phyloP scores from a whole-genome alignment of 2,329 filamentous ascomycete species.

The Cercospora sp. region DNA sequence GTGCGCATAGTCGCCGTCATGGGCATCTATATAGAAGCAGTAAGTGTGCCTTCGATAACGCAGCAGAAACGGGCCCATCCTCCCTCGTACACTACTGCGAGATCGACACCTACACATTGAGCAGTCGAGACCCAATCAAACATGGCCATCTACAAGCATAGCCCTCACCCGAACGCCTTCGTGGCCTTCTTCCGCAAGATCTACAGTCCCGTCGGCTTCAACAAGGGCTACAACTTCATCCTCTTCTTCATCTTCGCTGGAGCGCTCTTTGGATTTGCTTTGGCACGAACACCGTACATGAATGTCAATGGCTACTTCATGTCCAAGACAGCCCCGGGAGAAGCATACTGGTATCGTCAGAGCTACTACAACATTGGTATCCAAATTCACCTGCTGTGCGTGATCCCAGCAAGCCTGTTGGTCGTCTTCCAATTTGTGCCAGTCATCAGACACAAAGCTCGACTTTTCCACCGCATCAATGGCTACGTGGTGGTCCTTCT shows the following conservation, averaged over 20 bases:
- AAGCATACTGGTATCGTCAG: slow-evolving; percentile 48
- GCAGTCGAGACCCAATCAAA: neutral
- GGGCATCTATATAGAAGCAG: neutral
- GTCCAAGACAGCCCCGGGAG: slow-evolving; percentile 42
- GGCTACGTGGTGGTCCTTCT: slow-evolving; percentile 59
- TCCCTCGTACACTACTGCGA: neutral
- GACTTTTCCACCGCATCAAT: slow-evolving; percentile 61
- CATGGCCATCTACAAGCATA: slow-evolving; percentile 22
- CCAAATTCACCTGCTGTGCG: slow-evolving; percentile 45
- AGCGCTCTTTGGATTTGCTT: slow-evolving; percentile 49
- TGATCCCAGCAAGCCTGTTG: slow-evolving; percentile 46
- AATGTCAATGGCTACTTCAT: slow-evolving; percentile 43
- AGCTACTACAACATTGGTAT: slow-evolving; percentile 45
- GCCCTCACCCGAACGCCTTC: slow-evolving; percentile 27
- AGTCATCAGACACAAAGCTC: slow-evolving; percentile 48
- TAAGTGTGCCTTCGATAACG: neutral
- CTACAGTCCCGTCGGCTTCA: slow-evolving; percentile 56
- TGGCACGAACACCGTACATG: slow-evolving; percentile 54
- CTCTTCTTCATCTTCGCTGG: slow-evolving; percentile 45
- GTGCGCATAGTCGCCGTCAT: neutral
- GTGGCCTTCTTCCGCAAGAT: slow-evolving; percentile 31
- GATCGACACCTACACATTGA: neutral
- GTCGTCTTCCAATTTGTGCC: slow-evolving; percentile 48
- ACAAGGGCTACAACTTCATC: slow-evolving; percentile 58
- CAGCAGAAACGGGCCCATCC: neutral